Evolutionary conservation across 179 eudicot species (phyloP).

Genomic region (Beta lomatogona): DNA sequence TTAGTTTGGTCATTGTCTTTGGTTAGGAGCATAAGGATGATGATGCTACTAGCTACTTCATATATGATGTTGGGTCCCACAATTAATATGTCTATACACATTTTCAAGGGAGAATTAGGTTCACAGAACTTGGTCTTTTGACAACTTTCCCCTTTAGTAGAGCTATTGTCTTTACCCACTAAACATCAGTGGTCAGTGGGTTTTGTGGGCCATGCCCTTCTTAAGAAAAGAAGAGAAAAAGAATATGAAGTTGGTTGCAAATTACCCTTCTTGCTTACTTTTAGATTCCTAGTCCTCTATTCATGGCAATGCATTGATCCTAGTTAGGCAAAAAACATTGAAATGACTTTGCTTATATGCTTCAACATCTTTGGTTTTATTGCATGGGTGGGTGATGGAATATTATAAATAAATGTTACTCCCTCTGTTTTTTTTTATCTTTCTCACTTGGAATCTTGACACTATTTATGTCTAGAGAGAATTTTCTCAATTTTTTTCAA

Average conservation of each 20-base stretch:
- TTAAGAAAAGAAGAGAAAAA: too few relatives aligned
- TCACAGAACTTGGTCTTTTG: slow-evolving; percentile 38
- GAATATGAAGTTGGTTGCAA: background rate
- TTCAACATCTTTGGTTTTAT: background rate
- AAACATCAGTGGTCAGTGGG: slow-evolving; percentile 22
- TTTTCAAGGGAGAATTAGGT: slow-evolving; percentile 40
- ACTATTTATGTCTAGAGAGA: too few relatives aligned
- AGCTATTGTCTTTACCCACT: slow-evolving; percentile 31
- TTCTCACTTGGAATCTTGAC: too few relatives aligned
- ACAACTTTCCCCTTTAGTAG: slow-evolving; percentile 31
- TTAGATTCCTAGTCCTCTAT: background rate
- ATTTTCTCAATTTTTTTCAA: too few relatives aligned
- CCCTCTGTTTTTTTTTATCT: too few relatives aligned
- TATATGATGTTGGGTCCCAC: slow-evolving; percentile 20
- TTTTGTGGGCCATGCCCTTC: slow-evolving; percentile 22
- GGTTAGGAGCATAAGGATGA: slow-evolving; percentile 26
- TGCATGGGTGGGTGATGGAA: background rate
- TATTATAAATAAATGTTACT: background rate
- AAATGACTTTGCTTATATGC: slow-evolving; percentile 13
- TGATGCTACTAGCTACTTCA: slow-evolving; percentile 22
- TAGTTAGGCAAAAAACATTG: slow-evolving; percentile 8
- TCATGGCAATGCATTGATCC: background rate
- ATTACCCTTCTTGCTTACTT: background rate
- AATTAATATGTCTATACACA: slow-evolving; percentile 27
- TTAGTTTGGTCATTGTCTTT: slow-evolving; percentile 38